Evolutionary conservation across 768 basidiomycete species (phyloP).

Genomic region (Psilocybe tampanensis): DNA sequence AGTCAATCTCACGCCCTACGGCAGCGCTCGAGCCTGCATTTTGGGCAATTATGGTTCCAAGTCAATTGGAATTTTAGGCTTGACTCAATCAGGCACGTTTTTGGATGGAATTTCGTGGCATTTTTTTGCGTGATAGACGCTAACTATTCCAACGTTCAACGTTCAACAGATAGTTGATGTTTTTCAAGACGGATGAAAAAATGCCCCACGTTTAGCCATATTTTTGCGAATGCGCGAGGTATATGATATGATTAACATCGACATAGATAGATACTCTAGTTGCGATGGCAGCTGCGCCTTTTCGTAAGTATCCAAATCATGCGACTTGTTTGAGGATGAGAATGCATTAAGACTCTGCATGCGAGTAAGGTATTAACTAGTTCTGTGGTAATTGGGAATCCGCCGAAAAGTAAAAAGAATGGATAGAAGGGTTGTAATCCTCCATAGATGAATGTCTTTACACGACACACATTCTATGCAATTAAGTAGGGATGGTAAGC

Average conservation of each 20-base stretch:
- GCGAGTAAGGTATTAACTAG: slow-evolving; percentile 12
- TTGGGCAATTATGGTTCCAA: neutral
- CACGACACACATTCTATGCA: slow-evolving; percentile 1
- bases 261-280: neutral
- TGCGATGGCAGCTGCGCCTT: neutral
- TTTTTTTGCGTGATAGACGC: neutral
- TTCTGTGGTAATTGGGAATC: slow-evolving; percentile 11
- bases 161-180: too few species aligned
- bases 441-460: slow-evolving; percentile 16
- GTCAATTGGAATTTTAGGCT: neutral
- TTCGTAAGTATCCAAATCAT: neutral
- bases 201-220: too few species aligned
- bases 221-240: too few species aligned
- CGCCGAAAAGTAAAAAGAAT: slow-evolving; percentile 10
- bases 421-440: slow-evolving; percentile 12
- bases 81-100: slow-evolving; percentile 6
- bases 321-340: neutral
- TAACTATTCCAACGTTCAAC: neutral
- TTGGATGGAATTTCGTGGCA: neutral
- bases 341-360: neutral
- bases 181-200: neutral
- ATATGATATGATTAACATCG: neutral
- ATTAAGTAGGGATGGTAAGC: neutral
- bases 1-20: slow-evolving; percentile 1
- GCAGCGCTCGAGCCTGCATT: slow-evolving; percentile 7